Conservation (phyloP, 306 rosid species). For the Quercus parvula region DNA sequence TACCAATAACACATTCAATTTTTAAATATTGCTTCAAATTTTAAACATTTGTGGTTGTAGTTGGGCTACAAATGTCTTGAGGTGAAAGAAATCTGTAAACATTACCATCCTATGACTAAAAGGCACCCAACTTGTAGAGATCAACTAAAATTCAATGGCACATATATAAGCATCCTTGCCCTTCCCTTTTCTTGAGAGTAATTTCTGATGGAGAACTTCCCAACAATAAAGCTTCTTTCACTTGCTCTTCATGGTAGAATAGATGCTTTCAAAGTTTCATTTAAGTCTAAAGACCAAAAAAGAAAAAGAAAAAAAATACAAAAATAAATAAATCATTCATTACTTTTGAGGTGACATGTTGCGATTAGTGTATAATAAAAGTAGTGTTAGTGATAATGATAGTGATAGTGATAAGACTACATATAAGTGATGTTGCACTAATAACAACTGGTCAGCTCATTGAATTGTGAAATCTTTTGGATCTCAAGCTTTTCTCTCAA, state of each 20-base stretch:
- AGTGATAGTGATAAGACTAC: too few species aligned
- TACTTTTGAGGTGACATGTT: too few species aligned
- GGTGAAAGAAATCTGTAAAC: conserved; percentile 11
- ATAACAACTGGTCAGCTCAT: too few species aligned
- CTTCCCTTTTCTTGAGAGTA: neutral
- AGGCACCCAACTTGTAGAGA: neutral
- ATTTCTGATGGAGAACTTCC: neutral
- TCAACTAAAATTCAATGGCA: neutral
- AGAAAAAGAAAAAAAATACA: too few species aligned
- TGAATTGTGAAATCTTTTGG: too few species aligned
- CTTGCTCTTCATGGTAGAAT: neutral
- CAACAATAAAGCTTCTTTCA: neutral
- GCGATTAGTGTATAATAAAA: too few species aligned
- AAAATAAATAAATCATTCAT: too few species aligned
- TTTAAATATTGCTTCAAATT: neutral
- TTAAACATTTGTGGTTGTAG: neutral
- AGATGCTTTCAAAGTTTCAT: neutral
- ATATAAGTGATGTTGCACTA: too few species aligned
- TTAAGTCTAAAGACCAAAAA: too few species aligned
- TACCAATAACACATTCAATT: neutral
- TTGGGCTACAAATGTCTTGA: conserved; percentile 4
- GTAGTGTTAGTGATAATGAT: too few species aligned
- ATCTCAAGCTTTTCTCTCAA: neutral
- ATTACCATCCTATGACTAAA: neutral
- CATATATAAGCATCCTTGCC: neutral